Evolutionary conservation across 129 eudicot genomes (phyloP), one percentile per base, ranked within the genome.

Genomic region (Pittosporum tobira): DNA sequence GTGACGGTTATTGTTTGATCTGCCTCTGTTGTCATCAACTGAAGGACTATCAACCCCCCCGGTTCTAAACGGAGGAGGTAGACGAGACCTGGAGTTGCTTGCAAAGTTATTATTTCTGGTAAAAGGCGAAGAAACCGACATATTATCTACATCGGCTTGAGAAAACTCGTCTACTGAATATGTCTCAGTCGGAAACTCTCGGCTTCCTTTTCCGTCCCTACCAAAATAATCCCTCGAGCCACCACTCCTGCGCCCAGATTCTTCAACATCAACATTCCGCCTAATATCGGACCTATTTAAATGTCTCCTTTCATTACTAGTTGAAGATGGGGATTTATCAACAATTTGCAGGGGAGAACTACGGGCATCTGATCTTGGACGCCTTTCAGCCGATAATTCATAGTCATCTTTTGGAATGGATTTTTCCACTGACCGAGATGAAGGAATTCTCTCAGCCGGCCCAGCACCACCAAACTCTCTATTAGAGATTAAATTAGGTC

Each of bases 121-220:
- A 68, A 72, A 87, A 8, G 96, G 88, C 21, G 96, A 87, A 9
- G 94, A 83, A 70, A 73, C 79, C n/a, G 88, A 87, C 51, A 68
- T 37, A 54, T 74, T 75, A 23, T 87, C 94, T 10, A 79, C 79
- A 69, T 86, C 97, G 1, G 64, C 74, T 51, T 73, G 88, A 29
- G 83, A 71, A 48, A 62, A 62, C 1, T 89, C 97, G 23, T 85
- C 86, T 22, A 67, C 74, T 4, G 63, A 53, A 50, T 51, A 69
- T 22, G 76, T 23, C 46, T 85, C 81, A 37, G 48, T 49, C 18
- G 64, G 61, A 59, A 76, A 68, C 6, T 84, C 94, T 52, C 88
- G 80, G 56, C 71, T 78, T 73, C 82, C 85, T 70, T 84, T 79
- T 48, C 72, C 75, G 19, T 83, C 87, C 45, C 70, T 80, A 20